A percentile compares a stretch with the other conserved stretches of the same genome.
Conservation (phyloP, 306 rosid species). For the Bauhinia variegata region DNA sequence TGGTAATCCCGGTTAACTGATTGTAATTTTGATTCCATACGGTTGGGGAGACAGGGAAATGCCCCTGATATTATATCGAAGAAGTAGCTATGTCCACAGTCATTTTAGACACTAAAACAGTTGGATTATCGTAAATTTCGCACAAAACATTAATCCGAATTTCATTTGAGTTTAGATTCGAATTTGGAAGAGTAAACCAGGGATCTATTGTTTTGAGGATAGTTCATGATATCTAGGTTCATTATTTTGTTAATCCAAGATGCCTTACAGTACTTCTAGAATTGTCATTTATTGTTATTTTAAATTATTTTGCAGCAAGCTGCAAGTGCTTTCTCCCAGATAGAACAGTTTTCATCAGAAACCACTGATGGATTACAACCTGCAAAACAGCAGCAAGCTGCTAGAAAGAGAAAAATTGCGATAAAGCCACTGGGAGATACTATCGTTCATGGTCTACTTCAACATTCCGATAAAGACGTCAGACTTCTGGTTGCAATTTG, state of each 20-base stretch:
- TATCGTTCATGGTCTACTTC: slow-evolving; percentile 58
- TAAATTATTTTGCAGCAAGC: slow-evolving; percentile 63
- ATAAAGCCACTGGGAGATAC: slow-evolving; percentile 56
- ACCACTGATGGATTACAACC: slow-evolving; percentile 41
- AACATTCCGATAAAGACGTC: slow-evolving; percentile 75
- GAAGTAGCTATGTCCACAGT: neutral
- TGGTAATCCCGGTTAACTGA: neutral
- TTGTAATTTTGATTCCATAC: no score
- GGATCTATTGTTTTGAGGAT: neutral
- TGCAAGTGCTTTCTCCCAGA: slow-evolving; percentile 57
- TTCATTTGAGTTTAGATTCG: no score
- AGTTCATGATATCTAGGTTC: neutral
- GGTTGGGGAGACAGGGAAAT: no score
- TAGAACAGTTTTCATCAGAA: slow-evolving; percentile 60
- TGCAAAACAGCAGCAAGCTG: slow-evolving; percentile 42
- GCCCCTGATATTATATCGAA: neutral
- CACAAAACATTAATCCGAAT: no score
- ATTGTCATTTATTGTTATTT: neutral
- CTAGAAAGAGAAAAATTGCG: slow-evolving; percentile 46
- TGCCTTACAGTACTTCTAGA: neutral
- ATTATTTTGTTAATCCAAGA: neutral
- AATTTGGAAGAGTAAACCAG: no score
- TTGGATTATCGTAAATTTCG: no score
- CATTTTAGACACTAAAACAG: neutral
- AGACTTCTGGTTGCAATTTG: slow-evolving; percentile 79